Evolutionary conservation across 1,284 basidiomycete species (phyloP).

Genomic region (Porogramme epimiltina): DNA sequence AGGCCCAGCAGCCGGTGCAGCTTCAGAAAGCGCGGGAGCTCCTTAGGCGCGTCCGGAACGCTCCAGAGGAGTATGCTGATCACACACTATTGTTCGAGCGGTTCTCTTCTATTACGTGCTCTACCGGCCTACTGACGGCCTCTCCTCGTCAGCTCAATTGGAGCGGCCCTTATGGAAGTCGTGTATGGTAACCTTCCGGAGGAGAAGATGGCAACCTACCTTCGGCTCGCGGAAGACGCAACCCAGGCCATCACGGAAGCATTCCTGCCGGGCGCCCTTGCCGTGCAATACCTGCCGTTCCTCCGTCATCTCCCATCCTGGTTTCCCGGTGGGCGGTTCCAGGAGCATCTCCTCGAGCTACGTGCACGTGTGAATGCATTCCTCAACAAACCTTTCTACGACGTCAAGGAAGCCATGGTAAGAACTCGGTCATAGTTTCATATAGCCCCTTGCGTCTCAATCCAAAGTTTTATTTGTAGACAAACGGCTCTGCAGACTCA

Average conservation of each 20-base stretch:
- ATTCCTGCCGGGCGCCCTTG: constrained; percentile 30
- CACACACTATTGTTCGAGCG: constrained; percentile 2
- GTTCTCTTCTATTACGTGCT: neutral
- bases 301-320: constrained; percentile 26
- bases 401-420: constrained; percentile 22
- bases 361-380: constrained; percentile 15
- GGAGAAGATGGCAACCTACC: constrained; percentile 22
- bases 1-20: constrained; percentile 19
- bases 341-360: constrained; percentile 18
- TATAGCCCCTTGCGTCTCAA: neutral
- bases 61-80: constrained; percentile 18
- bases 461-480: constrained; percentile 7
- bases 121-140: neutral
- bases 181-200: constrained; percentile 1
- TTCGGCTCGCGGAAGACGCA: constrained; percentile 27
- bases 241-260: constrained; percentile 30
- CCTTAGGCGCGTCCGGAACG: constrained; percentile 18
- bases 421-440: neutral
- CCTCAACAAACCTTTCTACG: constrained; percentile 18
- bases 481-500: constrained; percentile 9
- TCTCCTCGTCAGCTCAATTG: neutral
- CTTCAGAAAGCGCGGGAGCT: constrained; percentile 23
- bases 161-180: neutral
- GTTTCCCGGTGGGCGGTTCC: constrained; percentile 28
- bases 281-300: constrained; percentile 4